Evolutionary conservation across 306 rosid genomes (phyloP), one percentile per base, ranked within the genome.

Genomic region (Fagus sylvatica): DNA sequence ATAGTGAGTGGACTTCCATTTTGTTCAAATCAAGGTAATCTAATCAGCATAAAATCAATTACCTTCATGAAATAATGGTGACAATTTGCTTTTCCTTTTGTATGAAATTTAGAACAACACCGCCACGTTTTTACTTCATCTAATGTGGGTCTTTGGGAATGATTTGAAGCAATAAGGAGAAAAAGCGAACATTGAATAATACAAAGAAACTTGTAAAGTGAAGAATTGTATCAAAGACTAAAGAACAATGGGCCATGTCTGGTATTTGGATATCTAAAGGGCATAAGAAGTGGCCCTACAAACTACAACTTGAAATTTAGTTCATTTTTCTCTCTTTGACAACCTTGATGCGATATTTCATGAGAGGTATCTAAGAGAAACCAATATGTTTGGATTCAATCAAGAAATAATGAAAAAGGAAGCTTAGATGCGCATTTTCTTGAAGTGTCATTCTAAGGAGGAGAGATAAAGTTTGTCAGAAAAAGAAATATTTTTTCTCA

Each of bases 141-240:
- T 79, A 89, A 82, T 69, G 91, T 89, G 93, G 93, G 90, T 80
- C 87, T 79, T 81, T 36, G 73, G 84, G 77, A 88, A 93, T 91
- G 85, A 91, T 91, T 84, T 82, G 73, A 75, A 86, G 90, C 87
- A 80, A 82, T 30, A 80, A 84, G 87, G 66, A 61, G 65, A 16
- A 66, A 78, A 86, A 71, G 86, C 70, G 84, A 72, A 73, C 53
- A 74, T 80, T 84, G 80, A 79, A 86, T 83, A 84, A 82, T 83
- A 86, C 83, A 80, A 84, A 79, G 86, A 74, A 84, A 86, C 62
- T 80, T 69, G 53, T 81, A 84, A 84, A 87, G 87, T 60, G 78
- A 37, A 74, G 76, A 66, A 85, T 84, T 78, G 90, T 75, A 74
- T 68, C 66, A 65, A 74, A 81, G 84, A 87, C 76, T 77, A 85